Conservation (phyloP, 2,329 filamentous ascomycete genomes). For the Penicillium sp. region DNA sequence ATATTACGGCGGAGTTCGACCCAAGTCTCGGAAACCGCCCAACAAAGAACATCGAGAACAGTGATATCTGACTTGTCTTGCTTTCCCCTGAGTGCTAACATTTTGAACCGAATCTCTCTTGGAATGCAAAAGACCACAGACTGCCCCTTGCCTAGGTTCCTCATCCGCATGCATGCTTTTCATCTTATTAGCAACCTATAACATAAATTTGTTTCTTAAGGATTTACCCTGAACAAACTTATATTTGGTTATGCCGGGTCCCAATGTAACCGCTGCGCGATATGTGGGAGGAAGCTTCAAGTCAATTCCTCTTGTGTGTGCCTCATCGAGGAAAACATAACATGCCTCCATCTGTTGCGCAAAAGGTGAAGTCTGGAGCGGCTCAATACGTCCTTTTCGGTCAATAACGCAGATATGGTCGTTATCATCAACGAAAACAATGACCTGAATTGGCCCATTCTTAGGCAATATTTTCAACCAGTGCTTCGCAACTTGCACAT, state of each 20-base stretch:
- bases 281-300: slow-evolving; percentile 59
- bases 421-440: slow-evolving; percentile 55
- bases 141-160: slow-evolving; percentile 66
- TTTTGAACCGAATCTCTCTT: slow-evolving; percentile 58
- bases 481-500: slow-evolving; percentile 51
- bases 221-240: slow-evolving; percentile 62
- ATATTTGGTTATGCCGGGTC: slow-evolving; percentile 66
- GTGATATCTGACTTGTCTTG: slow-evolving; percentile 34
- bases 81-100: slow-evolving; percentile 34
- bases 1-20: slow-evolving; percentile 50
- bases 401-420: slow-evolving; percentile 35
- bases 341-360: slow-evolving; percentile 57
- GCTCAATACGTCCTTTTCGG: slow-evolving; percentile 26
- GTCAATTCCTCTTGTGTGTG: slow-evolving; percentile 69
- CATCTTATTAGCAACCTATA: slow-evolving; percentile 41
- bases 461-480: slow-evolving; percentile 51
- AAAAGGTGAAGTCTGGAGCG: slow-evolving; percentile 60
- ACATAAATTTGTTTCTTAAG: not conserved
- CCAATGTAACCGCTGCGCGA: slow-evolving; percentile 66
- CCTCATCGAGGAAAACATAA: slow-evolving; percentile 67
- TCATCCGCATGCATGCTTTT: slow-evolving; percentile 67
- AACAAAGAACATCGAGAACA: slow-evolving; percentile 58
- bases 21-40: slow-evolving; percentile 60
- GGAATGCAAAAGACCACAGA: slow-evolving; percentile 57
- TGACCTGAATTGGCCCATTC: slow-evolving; percentile 40